A percentile compares a stretch with the other conserved stretches of the same genome.
Evolutionary conservation across 1,284 basidiomycete genomes (phyloP).

Genomic region (Cutaneotrichosporon cyanovorans): DNA sequence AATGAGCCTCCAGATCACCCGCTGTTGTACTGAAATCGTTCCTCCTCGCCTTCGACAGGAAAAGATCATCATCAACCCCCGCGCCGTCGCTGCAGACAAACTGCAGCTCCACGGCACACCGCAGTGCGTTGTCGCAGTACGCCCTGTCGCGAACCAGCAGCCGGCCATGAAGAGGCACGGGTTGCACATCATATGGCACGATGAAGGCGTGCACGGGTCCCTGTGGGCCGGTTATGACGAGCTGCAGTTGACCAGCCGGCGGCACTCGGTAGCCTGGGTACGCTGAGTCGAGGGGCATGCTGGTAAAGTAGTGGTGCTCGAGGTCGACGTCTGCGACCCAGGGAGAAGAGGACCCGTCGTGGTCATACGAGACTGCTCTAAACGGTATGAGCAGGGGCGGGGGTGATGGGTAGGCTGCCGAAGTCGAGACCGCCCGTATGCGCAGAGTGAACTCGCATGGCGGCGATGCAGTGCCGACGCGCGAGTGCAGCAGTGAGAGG

Average conservation of each 20-base stretch:
- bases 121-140: conserved; percentile 30
- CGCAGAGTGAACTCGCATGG: conserved; percentile 26
- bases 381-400: conserved; percentile 32
- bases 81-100: conserved; percentile 31
- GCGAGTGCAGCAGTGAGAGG: conserved; percentile 36
- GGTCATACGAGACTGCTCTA: conserved; percentile 40
- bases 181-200: conserved; percentile 49
- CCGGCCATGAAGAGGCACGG: conserved; percentile 36
- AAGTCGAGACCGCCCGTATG: conserved; percentile 15
- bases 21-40: too few relatives aligned
- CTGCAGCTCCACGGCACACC: conserved; percentile 47
- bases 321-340: conserved; percentile 43
- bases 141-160: conserved; percentile 40
- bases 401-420: conserved; percentile 20
- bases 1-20: too few relatives aligned
- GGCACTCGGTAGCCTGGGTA: conserved; percentile 51
- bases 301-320: conserved; percentile 29
- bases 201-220: conserved; percentile 50
- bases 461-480: conserved; percentile 35
- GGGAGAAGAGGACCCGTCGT: conserved; percentile 26
- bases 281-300: background rate
- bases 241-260: conserved; percentile 49
- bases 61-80: background rate
- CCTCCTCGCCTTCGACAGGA: too few relatives aligned
- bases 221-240: conserved; percentile 48